phyloP scores from a whole-genome alignment of 2,329 filamentous ascomycete species.

The Ploettnerulaceae sp. region DNA sequence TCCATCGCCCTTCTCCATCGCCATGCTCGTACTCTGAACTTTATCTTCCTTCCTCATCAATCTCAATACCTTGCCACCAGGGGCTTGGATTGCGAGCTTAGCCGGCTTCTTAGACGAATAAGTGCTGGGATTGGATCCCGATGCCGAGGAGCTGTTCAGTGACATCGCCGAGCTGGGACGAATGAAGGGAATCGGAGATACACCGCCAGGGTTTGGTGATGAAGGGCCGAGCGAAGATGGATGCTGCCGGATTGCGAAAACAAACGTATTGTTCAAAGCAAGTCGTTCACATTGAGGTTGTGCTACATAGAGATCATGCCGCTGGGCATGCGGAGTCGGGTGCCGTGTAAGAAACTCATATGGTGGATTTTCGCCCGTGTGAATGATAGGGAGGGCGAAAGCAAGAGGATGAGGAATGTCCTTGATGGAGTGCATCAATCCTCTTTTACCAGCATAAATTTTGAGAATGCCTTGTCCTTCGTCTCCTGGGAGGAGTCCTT shows the following conservation, averaged over 20 bases:
- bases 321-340: slow-evolving; percentile 94
- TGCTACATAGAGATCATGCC: slow-evolving; percentile 93
- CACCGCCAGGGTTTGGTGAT: slow-evolving; percentile 35
- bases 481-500: slow-evolving; percentile 85
- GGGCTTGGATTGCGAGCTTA: slow-evolving; percentile 91
- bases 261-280: slow-evolving; percentile 94
- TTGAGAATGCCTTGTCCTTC: slow-evolving; percentile 85
- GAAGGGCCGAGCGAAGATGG: slow-evolving; percentile 55
- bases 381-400: slow-evolving; percentile 82
- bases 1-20: slow-evolving; percentile 61
- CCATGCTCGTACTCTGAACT: slow-evolving; percentile 31
- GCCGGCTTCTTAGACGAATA: slow-evolving; percentile 74
- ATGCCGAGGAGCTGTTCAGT: slow-evolving; percentile 54
- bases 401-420: slow-evolving; percentile 92
- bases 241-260: slow-evolving; percentile 93
- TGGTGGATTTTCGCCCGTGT: slow-evolving; percentile 85
- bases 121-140: slow-evolving; percentile 50
- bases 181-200: slow-evolving; percentile 54
- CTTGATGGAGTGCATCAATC: slow-evolving; percentile 95
- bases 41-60: slow-evolving; percentile 75
- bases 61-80: slow-evolving; percentile 88
- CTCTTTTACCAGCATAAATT: slow-evolving; percentile 88
- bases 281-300: slow-evolving; percentile 89
- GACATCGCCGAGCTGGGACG: slow-evolving; percentile 61
- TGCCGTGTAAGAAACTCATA: slow-evolving; percentile 93